Conservation (phyloP, 768 basidiomycete genomes). For the Boletus sp. region DNA sequence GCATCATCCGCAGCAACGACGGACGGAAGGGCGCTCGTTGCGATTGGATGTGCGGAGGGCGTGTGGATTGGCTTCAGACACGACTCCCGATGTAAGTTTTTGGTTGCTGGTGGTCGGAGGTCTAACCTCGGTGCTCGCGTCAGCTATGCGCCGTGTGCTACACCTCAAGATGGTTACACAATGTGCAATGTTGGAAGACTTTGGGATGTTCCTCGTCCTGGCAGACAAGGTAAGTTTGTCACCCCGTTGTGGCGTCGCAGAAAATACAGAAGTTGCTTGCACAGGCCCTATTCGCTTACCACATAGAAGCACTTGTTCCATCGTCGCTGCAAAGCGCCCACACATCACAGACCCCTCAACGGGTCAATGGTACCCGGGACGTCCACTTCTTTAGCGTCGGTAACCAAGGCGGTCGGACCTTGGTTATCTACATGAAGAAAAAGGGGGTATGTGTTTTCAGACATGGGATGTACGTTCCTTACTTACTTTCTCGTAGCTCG, state of each 20-base stretch:
- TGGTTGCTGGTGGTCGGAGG: not conserved
- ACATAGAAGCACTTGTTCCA: slow-evolving; percentile 94
- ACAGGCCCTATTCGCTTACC: slow-evolving; percentile 87
- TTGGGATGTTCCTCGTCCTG: slow-evolving; percentile 93
- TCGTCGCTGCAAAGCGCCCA: slow-evolving; percentile 69
- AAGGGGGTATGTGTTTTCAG: slow-evolving; percentile 57
- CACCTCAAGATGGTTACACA: slow-evolving; percentile 94
- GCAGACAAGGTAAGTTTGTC: slow-evolving; percentile 71
- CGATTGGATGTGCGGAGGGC: slow-evolving; percentile 93
- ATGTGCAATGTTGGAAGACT: slow-evolving; percentile 94
- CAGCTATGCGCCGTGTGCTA: slow-evolving; percentile 89
- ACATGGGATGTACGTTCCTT: slow-evolving; percentile 6
- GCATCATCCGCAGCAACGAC: slow-evolving; percentile 55
- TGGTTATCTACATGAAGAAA: slow-evolving; percentile 95
- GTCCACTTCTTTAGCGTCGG: slow-evolving; percentile 97
- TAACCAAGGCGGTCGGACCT: slow-evolving; percentile 77
- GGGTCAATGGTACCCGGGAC: slow-evolving; percentile 86
- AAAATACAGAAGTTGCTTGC: not conserved
- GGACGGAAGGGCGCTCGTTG: slow-evolving; percentile 83
- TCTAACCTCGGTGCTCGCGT: slow-evolving; percentile 9
- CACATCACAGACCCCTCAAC: slow-evolving; percentile 80
- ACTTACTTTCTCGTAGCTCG: slow-evolving; percentile 44
- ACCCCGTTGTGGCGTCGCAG: not conserved
- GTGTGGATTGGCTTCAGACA: slow-evolving; percentile 94
- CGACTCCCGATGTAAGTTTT: slow-evolving; percentile 69